Conservation (phyloP, 2,329 filamentous ascomycete species). For the Sarocladium oryzae region DNA sequence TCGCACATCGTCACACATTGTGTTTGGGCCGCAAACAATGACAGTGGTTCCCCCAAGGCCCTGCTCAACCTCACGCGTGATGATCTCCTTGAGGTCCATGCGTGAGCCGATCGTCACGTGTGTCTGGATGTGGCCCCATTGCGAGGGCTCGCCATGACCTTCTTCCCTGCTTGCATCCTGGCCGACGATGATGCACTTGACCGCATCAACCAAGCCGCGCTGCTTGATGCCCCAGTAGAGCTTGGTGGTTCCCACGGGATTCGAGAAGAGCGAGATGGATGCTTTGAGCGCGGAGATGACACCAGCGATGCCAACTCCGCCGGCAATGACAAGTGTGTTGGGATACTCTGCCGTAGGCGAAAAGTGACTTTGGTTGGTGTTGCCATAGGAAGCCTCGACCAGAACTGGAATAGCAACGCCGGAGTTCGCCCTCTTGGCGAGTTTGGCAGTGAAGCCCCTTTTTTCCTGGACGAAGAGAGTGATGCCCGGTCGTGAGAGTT, state of each 20-base stretch:
- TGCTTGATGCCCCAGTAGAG: conserved; percentile 13
- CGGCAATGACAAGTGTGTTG: conserved; percentile 21
- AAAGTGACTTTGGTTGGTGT: conserved; percentile 3
- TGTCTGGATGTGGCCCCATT: conserved; percentile 12
- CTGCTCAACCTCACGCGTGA: conserved; percentile 8
- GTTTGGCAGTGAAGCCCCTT: conserved; percentile 12
- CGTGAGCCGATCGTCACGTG: conserved; percentile 5
- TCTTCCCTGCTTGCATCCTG: not conserved
- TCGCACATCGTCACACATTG: conserved; percentile 14
- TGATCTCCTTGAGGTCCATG: not conserved
- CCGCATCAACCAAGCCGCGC: not conserved
- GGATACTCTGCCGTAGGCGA: conserved; percentile 12
- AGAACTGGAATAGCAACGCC: conserved; percentile 13
- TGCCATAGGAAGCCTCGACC: conserved; percentile 15
- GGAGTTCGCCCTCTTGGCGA: conserved; percentile 7
- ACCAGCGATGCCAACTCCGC: conserved; percentile 23
- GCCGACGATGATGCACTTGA: not conserved
- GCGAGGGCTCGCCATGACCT: not conserved
- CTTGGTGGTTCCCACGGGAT: conserved; percentile 9
- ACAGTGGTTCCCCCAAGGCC: conserved; percentile 10
- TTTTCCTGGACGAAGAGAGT: conserved; percentile 15
- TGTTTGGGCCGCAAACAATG: conserved; percentile 12
- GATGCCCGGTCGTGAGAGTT: conserved; percentile 10
- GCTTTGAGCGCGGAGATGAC: conserved; percentile 11
- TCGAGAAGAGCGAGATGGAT: not conserved